Evolutionary conservation across 2,329 filamentous ascomycete species (phyloP).

Genomic region (Stachybotrys echinatus): DNA sequence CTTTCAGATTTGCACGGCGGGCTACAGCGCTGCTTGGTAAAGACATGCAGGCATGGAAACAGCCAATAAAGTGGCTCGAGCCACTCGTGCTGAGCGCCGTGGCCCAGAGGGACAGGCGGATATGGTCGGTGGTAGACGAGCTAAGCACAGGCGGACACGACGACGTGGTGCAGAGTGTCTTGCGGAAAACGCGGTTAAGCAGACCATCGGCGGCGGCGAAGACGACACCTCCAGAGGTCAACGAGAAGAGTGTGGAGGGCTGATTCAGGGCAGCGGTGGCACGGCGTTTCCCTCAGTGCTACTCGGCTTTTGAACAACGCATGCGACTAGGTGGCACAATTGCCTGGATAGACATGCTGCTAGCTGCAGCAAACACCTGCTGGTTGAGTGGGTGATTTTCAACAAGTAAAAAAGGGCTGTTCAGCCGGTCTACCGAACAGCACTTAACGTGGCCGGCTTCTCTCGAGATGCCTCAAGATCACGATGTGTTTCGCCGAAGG

Average conservation of each 20-base stretch:
- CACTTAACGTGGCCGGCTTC: too few relatives aligned
- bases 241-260: neutral
- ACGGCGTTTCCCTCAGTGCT: too few relatives aligned
- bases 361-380: too few relatives aligned
- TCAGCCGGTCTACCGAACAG: too few relatives aligned
- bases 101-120: constrained; percentile 20
- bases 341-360: too few relatives aligned
- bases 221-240: neutral
- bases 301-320: too few relatives aligned
- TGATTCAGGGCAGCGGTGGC: too few relatives aligned
- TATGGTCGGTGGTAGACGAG: constrained; percentile 26
- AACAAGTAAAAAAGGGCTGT: too few relatives aligned
- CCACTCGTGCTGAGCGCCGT: constrained; percentile 19
- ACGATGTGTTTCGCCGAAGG: too few relatives aligned
- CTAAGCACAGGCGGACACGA: constrained; percentile 14
- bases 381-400: too few relatives aligned
- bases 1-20: constrained; percentile 22
- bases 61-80: constrained; percentile 18
- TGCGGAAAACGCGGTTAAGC: constrained; percentile 17
- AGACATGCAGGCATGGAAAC: neutral
- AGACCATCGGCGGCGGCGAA: constrained; percentile 3
- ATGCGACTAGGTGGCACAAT: too few relatives aligned
- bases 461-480: too few relatives aligned
- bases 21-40: constrained; percentile 4
- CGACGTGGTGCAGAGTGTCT: constrained; percentile 11